phyloP scores from a whole-genome alignment of 352 stramenopile genomes.

The Pythium monospermum region DNA sequence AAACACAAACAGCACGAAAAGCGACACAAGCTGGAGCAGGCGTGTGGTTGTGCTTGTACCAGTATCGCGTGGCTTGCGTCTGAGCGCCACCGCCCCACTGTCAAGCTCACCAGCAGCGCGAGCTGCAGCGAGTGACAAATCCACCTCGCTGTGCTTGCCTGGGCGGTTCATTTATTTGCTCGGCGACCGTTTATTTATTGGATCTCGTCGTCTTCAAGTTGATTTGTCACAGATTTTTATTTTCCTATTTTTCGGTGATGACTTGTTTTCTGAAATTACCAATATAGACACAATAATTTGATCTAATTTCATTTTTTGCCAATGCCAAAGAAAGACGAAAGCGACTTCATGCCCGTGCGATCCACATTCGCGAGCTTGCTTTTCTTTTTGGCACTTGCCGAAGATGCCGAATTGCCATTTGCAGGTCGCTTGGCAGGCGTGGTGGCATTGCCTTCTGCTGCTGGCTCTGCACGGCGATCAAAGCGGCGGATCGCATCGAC shows the following conservation, averaged over 20 bases:
- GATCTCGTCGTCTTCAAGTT: constrained; percentile 1
- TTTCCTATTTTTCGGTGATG: background rate
- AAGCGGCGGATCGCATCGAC: constrained; percentile 24
- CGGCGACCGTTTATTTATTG: no score
- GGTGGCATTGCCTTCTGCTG: constrained; percentile 9
- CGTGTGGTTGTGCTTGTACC: background rate
- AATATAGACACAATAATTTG: background rate
- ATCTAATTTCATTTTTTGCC: constrained; percentile 42
- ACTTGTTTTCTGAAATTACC: background rate
- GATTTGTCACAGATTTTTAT: constrained; percentile 2
- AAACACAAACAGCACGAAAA: constrained; percentile 5
- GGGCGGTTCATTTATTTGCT: constrained; percentile 3
- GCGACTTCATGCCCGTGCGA: constrained; percentile 75
- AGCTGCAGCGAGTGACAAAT: background rate
- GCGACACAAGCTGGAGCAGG: constrained; percentile 11
- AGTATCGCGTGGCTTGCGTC: no score
- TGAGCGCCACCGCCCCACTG: no score
- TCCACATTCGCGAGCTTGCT: constrained; percentile 77
- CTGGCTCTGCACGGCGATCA: constrained; percentile 26
- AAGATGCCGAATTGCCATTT: constrained; percentile 16
- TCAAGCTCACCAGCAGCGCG: background rate
- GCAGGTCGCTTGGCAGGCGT: constrained; percentile 35
- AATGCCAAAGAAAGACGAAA: constrained; percentile 80
- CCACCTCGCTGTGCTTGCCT: background rate
- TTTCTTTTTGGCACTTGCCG: constrained; percentile 60